Percentiles rank a stretch among this genome's conserved stretches.
Conservation (phyloP, 352 stramenopile species). For the Globisporangium sylvaticum region DNA sequence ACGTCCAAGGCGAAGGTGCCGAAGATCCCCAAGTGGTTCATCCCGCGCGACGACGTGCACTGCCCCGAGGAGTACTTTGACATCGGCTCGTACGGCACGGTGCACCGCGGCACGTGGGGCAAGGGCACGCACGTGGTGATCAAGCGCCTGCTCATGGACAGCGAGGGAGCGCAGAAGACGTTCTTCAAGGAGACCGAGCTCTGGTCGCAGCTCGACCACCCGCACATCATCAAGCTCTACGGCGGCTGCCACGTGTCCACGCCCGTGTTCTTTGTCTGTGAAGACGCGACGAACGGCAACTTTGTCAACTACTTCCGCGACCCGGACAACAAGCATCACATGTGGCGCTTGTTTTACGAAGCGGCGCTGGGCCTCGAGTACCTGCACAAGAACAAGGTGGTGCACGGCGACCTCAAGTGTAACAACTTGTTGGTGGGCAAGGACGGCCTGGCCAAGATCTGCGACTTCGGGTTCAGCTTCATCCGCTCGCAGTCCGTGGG, state of each 20-base stretch:
- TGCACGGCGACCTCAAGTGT: conserved; percentile 88
- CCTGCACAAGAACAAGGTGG: conserved; percentile 50
- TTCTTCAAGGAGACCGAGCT: conserved; percentile 12
- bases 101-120: conserved; percentile 10
- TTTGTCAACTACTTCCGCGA: conserved; percentile 33
- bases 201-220: conserved; percentile 5
- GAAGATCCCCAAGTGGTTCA: conserved; percentile 12
- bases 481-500: conserved; percentile 28
- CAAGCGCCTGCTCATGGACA: conserved; percentile 3
- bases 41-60: conserved; percentile 10
- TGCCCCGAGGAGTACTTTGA: conserved; percentile 9
- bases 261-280: conserved; percentile 28
- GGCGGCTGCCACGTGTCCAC: conserved; percentile 13
- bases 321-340: conserved; percentile 12
- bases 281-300: conserved; percentile 36
- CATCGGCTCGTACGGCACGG: conserved; percentile 6
- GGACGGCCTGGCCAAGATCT: conserved; percentile 27
- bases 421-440: conserved; percentile 82
- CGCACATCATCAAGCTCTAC: conserved; percentile 9
- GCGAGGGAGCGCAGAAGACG: not conserved
- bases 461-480: conserved; percentile 43
- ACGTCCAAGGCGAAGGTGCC: conserved; percentile 12
- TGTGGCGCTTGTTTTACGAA: conserved; percentile 34
- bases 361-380: conserved; percentile 46
- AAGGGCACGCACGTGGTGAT: conserved; percentile 11